Evolutionary conservation across 1,284 basidiomycete species (phyloP).

Genomic region (Exobasidium rhododendri): DNA sequence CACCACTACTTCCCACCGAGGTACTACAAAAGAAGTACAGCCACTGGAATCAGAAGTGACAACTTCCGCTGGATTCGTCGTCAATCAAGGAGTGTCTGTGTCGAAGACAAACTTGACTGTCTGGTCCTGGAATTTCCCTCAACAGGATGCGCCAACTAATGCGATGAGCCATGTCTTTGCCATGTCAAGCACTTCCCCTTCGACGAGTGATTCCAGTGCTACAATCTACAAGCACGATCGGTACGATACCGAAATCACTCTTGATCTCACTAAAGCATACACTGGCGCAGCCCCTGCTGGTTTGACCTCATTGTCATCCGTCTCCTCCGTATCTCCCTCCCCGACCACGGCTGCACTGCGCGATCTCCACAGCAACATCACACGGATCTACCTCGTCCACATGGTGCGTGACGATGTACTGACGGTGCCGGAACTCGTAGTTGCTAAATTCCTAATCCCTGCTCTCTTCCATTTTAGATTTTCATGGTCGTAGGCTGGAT

Average conservation of each 20-base stretch:
- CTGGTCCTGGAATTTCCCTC: slow-evolving; percentile 8
- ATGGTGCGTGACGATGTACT: slow-evolving; percentile 16
- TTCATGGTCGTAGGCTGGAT: slow-evolving; percentile 60
- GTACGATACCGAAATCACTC: slow-evolving; percentile 22
- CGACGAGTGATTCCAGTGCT: slow-evolving; percentile 19
- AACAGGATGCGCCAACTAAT: slow-evolving; percentile 18
- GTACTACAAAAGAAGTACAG: background rate
- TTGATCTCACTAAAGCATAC: slow-evolving; percentile 44
- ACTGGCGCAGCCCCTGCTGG: slow-evolving; percentile 13
- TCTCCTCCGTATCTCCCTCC: slow-evolving; percentile 15
- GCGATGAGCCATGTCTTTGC: slow-evolving; percentile 39
- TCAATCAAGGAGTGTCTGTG: background rate
- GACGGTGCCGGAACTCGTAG: no score
- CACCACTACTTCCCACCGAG: slow-evolving; percentile 6
- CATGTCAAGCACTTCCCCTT: slow-evolving; percentile 24
- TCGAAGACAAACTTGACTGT: background rate
- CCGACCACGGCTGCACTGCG: background rate
- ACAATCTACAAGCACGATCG: slow-evolving; percentile 24
- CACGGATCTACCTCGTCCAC: slow-evolving; percentile 12
- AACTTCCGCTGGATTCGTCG: background rate
- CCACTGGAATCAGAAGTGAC: background rate
- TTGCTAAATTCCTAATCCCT: background rate
- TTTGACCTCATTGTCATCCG: slow-evolving; percentile 16
- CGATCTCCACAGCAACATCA: slow-evolving; percentile 4
- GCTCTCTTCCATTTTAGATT: slow-evolving; percentile 20